Conservation (phyloP, 2,329 filamentous ascomycete species). For the Canariomyces notabilis region DNA sequence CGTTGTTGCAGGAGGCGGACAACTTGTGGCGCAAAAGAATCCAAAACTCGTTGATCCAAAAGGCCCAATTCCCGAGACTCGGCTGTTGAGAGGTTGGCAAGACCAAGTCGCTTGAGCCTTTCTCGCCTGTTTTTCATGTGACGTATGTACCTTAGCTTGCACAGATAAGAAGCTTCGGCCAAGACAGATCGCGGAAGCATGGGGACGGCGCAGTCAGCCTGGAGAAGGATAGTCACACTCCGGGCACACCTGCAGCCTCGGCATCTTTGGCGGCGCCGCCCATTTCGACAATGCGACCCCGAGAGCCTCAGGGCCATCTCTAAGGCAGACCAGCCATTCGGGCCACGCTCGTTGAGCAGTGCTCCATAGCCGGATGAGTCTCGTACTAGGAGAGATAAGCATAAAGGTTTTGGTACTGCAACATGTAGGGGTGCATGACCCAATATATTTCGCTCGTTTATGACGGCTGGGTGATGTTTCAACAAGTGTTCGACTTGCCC, state of each 20-base stretch:
- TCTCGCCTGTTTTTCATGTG: conserved; percentile 2
- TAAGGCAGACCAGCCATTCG: not conserved
- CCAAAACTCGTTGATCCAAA: not conserved
- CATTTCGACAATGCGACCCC: not conserved
- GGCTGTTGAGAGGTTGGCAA: not conserved
- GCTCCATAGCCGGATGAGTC: not conserved
- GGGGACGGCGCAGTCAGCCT: conserved; percentile 2
- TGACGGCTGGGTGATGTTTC: not conserved
- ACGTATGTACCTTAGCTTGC: not conserved
- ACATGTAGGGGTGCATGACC: conserved; percentile 3
- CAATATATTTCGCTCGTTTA: conserved; percentile 4
- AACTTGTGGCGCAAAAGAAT: not conserved
- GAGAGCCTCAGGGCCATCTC: not conserved
- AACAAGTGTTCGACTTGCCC: not conserved
- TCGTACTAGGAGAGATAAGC: not conserved
- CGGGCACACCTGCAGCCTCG: conserved; percentile 3
- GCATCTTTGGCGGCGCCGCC: not conserved
- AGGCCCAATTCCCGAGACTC: not conserved
- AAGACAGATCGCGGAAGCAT: not conserved
- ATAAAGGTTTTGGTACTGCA: conserved; percentile 2
- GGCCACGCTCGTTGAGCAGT: not conserved
- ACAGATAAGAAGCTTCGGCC: not conserved
- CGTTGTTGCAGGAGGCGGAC: not conserved
- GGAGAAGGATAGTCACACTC: not conserved
- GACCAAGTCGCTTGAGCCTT: conserved; percentile 1